phyloP scores from a whole-genome alignment of 176 grass and related monocot genomes.

The Juncus effusus region DNA sequence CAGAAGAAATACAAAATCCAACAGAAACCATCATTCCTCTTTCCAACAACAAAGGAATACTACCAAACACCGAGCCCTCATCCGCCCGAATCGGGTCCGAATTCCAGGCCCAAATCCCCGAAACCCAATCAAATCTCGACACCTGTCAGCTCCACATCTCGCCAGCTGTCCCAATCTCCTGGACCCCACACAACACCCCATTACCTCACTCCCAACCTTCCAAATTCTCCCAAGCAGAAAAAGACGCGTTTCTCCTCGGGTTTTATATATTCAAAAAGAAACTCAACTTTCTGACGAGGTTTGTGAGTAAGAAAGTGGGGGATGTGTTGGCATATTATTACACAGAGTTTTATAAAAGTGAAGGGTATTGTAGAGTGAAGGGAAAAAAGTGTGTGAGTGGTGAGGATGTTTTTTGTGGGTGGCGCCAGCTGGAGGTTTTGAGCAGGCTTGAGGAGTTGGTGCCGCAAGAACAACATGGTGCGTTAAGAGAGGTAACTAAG shows the following conservation, averaged over 20 bases:
- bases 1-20: conserved; percentile 37
- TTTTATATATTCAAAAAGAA: conserved; percentile 93
- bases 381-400: conserved; percentile 75
- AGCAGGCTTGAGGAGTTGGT: conserved; percentile 49
- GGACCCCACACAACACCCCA: conserved; percentile 40
- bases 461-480: conserved; percentile 50
- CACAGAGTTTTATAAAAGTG: conserved; percentile 70
- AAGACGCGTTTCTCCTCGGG: conserved; percentile 71
- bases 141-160: conserved; percentile 35
- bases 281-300: conserved; percentile 62
- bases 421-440: conserved; percentile 73
- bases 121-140: conserved; percentile 36
- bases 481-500: conserved; percentile 34
- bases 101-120: conserved; percentile 74
- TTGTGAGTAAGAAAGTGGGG: conserved; percentile 68
- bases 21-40: conserved; percentile 40
- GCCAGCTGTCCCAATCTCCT: conserved; percentile 62
- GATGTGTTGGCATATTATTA: conserved; percentile 86
- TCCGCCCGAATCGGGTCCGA: conserved; percentile 65
- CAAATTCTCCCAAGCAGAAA: conserved; percentile 57
- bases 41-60: conserved; percentile 42
- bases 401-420: conserved; percentile 74
- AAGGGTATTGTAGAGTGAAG: conserved; percentile 75
- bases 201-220: conserved; percentile 45
- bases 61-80: conserved; percentile 52